These are phyloP conservation scores for Chlamydomonas asymmetrica DNA, from an alignment of 139 green algal species.

Conservation along the genomic window DNA sequence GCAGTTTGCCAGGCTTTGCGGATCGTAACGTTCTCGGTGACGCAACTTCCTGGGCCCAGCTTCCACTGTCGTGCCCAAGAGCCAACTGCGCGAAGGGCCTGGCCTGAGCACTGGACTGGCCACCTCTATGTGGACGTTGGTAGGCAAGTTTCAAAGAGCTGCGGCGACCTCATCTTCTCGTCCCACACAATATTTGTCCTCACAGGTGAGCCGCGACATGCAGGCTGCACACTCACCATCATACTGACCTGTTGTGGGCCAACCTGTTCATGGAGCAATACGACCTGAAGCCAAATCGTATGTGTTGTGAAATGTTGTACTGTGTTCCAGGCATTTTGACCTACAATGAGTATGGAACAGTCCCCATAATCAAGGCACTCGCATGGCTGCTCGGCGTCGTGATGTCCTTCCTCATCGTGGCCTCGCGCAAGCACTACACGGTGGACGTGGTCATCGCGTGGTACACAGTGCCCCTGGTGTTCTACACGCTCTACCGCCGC, in stretches of 20 bases:
- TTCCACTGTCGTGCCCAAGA: constrained; percentile 80
- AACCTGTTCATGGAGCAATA: too few species aligned
- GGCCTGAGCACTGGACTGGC: constrained; percentile 72
- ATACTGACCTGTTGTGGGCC: too few species aligned
- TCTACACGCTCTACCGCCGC: constrained; percentile 70
- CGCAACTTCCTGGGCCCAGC: constrained; percentile 82
- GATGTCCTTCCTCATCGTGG: constrained; percentile 83
- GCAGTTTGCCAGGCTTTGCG: constrained; percentile 83
- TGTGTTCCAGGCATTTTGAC: constrained; percentile 72
- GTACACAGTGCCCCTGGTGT: constrained; percentile 87
- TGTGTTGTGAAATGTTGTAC: too few species aligned
- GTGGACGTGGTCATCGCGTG: constrained; percentile 78
- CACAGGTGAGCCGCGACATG: constrained; percentile 27
- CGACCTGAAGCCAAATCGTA: too few species aligned
- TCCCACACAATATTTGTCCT: constrained; percentile 85
- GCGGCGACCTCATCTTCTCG: constrained; percentile 93
- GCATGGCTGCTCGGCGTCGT: constrained; percentile 43
- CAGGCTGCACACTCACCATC: too few species aligned
- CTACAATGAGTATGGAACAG: constrained; percentile 80
- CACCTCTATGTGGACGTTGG: constrained; percentile 74
- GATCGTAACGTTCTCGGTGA: constrained; percentile 88
- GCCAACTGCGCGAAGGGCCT: constrained; percentile 49
- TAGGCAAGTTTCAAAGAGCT: constrained; percentile 69
- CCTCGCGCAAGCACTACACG: constrained; percentile 90
- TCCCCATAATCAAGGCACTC: constrained; percentile 53